A percentile compares a stretch with the other conserved stretches of the same genome.
These are phyloP conservation scores for Suillus variegatus DNA, from an alignment of 768 basidiomycete species.

Conservation along the genomic window DNA sequence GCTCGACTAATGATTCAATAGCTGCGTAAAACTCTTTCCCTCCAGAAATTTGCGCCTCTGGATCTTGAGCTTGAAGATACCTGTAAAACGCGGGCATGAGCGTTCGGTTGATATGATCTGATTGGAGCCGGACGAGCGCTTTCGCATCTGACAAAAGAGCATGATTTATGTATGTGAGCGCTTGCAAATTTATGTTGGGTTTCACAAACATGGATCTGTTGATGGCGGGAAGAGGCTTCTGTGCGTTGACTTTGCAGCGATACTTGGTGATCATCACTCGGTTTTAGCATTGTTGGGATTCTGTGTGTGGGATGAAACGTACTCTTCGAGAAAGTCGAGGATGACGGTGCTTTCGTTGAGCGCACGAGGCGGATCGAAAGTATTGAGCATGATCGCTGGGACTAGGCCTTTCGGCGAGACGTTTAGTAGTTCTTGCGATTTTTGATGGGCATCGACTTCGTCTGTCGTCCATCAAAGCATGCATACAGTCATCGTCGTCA, in stretches of 20 bases:
- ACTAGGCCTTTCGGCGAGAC: conserved; percentile 84
- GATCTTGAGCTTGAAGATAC: conserved; percentile 69
- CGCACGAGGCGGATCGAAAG: conserved; percentile 54
- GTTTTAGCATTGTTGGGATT: background rate
- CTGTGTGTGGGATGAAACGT: conserved; percentile 19
- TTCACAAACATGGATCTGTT: conserved; percentile 57
- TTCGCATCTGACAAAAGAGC: conserved; percentile 52
- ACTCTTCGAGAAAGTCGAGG: conserved; percentile 81
- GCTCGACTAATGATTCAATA: conserved; percentile 49
- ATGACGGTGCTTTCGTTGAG: conserved; percentile 83
- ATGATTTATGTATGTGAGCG: background rate
- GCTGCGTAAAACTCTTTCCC: conserved; percentile 57
- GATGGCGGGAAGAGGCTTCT: conserved; percentile 57
- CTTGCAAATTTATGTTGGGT: background rate
- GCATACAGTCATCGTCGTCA: background rate
- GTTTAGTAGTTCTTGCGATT: conserved; percentile 76
- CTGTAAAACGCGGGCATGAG: conserved; percentile 76
- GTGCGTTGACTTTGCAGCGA: conserved; percentile 49
- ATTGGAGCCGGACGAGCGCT: conserved; percentile 65
- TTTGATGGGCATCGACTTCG: conserved; percentile 83
- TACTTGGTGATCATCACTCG: conserved; percentile 30
- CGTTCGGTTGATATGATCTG: conserved; percentile 64
- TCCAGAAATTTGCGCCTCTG: conserved; percentile 47
- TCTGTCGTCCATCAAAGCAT: conserved; percentile 38
- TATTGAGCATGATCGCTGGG: conserved; percentile 62